A percentile compares a stretch with the other conserved stretches of the same genome.
phyloP scores from a whole-genome alignment of 345 rosid species.

The Pelargonium nanum region DNA sequence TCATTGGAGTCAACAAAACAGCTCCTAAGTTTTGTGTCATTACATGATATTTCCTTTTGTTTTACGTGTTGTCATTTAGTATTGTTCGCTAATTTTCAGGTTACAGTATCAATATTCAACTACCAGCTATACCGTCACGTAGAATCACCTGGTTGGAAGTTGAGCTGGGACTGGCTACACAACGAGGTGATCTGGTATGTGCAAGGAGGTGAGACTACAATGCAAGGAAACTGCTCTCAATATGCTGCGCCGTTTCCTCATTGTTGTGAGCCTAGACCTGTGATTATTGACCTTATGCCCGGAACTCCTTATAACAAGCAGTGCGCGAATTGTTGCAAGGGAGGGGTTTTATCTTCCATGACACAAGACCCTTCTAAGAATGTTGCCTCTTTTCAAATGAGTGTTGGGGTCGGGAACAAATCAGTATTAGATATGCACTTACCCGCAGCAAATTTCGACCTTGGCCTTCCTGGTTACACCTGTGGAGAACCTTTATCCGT shows the following conservation, averaged over 20 bases:
- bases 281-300: constrained; percentile 64
- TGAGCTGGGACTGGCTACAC: constrained; percentile 57
- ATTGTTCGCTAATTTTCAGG: constrained; percentile 21
- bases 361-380: constrained; percentile 39
- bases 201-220: constrained; percentile 73
- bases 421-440: constrained; percentile 9
- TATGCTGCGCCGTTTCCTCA: constrained; percentile 48
- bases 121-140: constrained; percentile 63
- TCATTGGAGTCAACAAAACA: background rate
- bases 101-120: constrained; percentile 48
- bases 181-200: constrained; percentile 64
- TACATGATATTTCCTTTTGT: background rate
- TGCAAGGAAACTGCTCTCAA: constrained; percentile 71
- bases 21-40: background rate
- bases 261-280: constrained; percentile 51
- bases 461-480: constrained; percentile 62
- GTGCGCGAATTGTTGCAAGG: constrained; percentile 62
- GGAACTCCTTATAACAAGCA: constrained; percentile 47
- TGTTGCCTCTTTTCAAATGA: constrained; percentile 42
- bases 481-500: constrained; percentile 28
- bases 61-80: background rate
- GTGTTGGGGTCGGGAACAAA: constrained; percentile 15
- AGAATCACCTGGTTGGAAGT: constrained; percentile 72
- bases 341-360: constrained; percentile 56
- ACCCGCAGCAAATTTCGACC: constrained; percentile 33